Base-by-base conservation (phyloP, 768 basidiomycete species). In the Collybia nuda region DNA sequence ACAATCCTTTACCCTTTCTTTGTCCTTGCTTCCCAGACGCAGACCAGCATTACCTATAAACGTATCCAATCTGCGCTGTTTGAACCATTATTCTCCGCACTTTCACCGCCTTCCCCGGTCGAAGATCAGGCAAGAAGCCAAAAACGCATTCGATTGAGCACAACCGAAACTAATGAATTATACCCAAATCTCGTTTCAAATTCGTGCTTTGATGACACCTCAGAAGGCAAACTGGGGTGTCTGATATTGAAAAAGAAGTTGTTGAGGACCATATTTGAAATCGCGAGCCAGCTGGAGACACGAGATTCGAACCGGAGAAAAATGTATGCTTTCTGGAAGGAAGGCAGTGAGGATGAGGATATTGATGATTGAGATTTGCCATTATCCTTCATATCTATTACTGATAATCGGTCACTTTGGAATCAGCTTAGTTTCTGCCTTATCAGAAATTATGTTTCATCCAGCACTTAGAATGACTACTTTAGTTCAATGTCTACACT, bases 281-380 rank as follows among this genome's bases (percentile, higher is more conserved):
- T 83, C 26, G 93, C 93, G 28, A 85, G 90, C 58, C 73, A 80
- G 32, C 74, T 82, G 52, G 82, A 86, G n/a, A 85, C 89, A 36
- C 79, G 81, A 60, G 90, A 92, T 57, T 71, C 83, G 5, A 93
- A 88, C 66, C 78, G 94, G 58, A 74, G 90, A 67, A 91, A 82
- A 72, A 77, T 98, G 70, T 96, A 94, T 63, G 77, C 77, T 5
- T 66, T 93, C 22, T 96, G 90, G 82, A 88, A 85, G 66, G 80
- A 79, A 28, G 73, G 71, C 41, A 76, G 72, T 29, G 80, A 80
- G 19, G 81, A 78, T 17, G 62, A 60, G 40, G 64, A 66, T 46
- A 57, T 50, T 19, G 63, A 61, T 40, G 61, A 52, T 50, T 28
- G 18, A 48, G 12, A 29, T 19, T 32, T 12, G 24, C 40, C 50